Base-by-base conservation (phyloP, 2,329 filamentous ascomycete genomes). In the Cladosporium sp. region DNA sequence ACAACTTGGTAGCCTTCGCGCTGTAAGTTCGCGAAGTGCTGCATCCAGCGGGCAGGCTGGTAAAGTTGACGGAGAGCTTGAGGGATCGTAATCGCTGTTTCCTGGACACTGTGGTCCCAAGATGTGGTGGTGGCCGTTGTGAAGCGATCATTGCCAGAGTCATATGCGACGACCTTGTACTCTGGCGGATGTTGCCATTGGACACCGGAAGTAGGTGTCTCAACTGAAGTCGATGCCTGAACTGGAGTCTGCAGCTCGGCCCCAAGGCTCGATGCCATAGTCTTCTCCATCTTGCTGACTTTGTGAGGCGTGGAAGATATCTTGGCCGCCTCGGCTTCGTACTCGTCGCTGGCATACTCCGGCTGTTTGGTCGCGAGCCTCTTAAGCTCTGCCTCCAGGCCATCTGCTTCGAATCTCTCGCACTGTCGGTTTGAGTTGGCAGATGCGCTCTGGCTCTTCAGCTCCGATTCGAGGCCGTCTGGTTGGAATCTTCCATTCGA, bases 91-190 rank as follows among this genome's bases (percentile, higher is more conserved):
- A 82, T 65, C 0, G 79, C 69, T 0, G 69, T 62, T n/a, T 78
- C 69, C 7, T 38, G 11, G 1, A 72, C 67, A 1, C 77, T 74
- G 2, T 73, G 67, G 3, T 82, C 83, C 1, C 76, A 65, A 1
- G 63, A 60, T 1, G 65, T 78, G 1, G 81, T 84, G 55, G 84
- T 80, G 5, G 80, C 81, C 3, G 76, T 72, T 38, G 71, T 76
- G 57, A 88, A 72, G 11, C 69, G 70, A 56, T 83, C 75, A 57
- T 76, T 81, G 7, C 70, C 71, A 1, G 78, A 71, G 56, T 87
- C 81, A 58, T 83, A 86, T 1, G 80, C 83, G 5, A 88, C 72
- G 29, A 87, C 76, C 62, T 80, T 86, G 71, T 86, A 87, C 3
- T 77, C 38, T 11, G 65, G 57, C 22, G 66, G 66, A 29, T 65